Conservation (phyloP, 495 filamentous ascomycete species). For the Tirmania nivea region DNA sequence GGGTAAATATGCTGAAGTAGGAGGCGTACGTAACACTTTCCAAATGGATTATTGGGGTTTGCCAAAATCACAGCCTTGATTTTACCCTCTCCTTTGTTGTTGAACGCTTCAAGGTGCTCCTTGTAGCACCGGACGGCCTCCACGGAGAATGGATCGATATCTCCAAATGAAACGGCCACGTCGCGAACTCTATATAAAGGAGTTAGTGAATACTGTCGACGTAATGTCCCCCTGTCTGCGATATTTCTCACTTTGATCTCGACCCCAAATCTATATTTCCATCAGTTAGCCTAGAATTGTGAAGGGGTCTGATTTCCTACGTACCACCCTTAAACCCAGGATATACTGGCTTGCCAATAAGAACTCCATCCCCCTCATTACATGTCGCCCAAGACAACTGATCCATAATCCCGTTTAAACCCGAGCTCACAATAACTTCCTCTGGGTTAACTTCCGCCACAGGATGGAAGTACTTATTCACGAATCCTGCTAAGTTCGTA, state of each 20-base stretch:
- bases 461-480: constrained; percentile 27
- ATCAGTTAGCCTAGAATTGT: background rate
- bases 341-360: constrained; percentile 31
- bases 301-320: constrained; percentile 1
- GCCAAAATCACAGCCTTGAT: constrained; percentile 33
- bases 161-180: background rate
- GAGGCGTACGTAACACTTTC: constrained; percentile 14
- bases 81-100: constrained; percentile 5
- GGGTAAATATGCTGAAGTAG: background rate
- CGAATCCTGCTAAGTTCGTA: constrained; percentile 24
- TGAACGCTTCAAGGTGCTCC: constrained; percentile 15
- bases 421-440: constrained; percentile 28
- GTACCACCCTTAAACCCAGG: constrained; percentile 23
- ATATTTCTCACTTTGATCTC: background rate
- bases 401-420: constrained; percentile 28
- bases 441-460: constrained; percentile 19
- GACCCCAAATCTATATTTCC: background rate
- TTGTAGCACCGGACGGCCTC: constrained; percentile 24
- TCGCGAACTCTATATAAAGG: background rate
- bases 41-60: constrained; percentile 41
- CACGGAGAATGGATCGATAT: background rate
- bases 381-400: constrained; percentile 25
- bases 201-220: background rate
- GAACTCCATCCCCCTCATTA: constrained; percentile 28
- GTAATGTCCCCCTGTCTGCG: too few relatives aligned